Evolutionary conservation across 1,284 basidiomycete genomes (phyloP).

Genomic region (Cryptococcus sp.): DNA sequence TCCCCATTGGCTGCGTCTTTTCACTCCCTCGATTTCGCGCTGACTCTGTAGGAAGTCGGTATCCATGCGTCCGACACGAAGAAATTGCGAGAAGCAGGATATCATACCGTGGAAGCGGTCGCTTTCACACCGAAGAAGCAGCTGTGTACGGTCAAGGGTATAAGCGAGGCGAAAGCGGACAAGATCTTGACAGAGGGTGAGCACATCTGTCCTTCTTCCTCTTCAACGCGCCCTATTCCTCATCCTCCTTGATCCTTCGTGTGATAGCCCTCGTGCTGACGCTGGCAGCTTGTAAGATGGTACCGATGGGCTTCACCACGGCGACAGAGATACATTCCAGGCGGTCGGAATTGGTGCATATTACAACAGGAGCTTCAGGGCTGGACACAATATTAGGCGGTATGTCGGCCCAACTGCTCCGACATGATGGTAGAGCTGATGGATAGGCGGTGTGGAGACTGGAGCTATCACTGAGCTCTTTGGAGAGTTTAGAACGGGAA

Average conservation of each 20-base stretch:
- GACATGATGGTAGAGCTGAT: not conserved
- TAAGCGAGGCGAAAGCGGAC: slow-evolving; percentile 96
- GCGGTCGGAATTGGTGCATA: slow-evolving; percentile 91
- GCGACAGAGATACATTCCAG: slow-evolving; percentile 95
- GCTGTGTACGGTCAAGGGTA: slow-evolving; percentile 88
- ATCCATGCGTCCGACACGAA: slow-evolving; percentile 89
- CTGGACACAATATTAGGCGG: slow-evolving; percentile 93
- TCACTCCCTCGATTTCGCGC: not conserved
- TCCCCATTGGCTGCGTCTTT: not conserved
- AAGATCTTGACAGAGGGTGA: slow-evolving; percentile 87
- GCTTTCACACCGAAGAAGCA: slow-evolving; percentile 97
- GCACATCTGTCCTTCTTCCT: slow-evolving; percentile 25
- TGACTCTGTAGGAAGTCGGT: slow-evolving; percentile 63
- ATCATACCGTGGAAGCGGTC: slow-evolving; percentile 90
- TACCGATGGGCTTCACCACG: slow-evolving; percentile 96
- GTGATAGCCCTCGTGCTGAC: no score
- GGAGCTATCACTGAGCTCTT: slow-evolving; percentile 98
- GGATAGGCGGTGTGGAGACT: slow-evolving; percentile 87
- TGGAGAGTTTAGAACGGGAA: slow-evolving; percentile 90
- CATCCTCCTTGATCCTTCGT: no score
- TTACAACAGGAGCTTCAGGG: slow-evolving; percentile 94
- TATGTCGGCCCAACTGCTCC: slow-evolving; percentile 42
- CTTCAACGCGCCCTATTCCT: not conserved
- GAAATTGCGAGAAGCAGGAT: slow-evolving; percentile 85
- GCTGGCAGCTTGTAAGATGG: slow-evolving; percentile 78